Base-by-base conservation (phyloP, 352 stramenopile species). In the Phytopythium litorale region DNA sequence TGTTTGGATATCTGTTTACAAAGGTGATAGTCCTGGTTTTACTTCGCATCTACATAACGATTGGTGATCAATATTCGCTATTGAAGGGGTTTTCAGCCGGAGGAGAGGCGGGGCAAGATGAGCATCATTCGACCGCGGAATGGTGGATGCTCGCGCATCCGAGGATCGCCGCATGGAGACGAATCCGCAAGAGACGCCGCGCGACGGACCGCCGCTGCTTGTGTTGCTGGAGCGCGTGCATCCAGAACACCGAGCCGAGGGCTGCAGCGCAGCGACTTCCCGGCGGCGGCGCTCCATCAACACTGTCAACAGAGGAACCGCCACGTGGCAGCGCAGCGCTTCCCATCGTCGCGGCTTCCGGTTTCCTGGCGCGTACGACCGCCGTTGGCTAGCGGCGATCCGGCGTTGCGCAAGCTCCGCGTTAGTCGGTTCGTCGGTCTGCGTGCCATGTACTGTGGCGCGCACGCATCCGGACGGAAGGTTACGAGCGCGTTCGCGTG, bases 61-160 rank as follows among this genome's bases (percentile, higher is more conserved):
- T 48, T 53, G 46, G 21, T 53, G 46, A 48, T 48, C 42, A 48
- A 25, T 48, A 48, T 48, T 48, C 0, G 19, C 7, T 48, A 25
- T 48, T 5, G 19, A 48, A 48, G 42, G 42, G 6, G 21, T 48
- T 19, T 43, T 43, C 12, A 4, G 12, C 15, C 15, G 37, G 12
- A 23, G 42, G 42, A 48, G 6, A 48, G 42, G 12, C 38, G 7
- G 12, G 13, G 5, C 38, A 7, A 16, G 48, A 56, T 56, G 49
- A 56, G 49, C 49, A 23, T 12, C 49, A 48, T 23, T 48, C 49
- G 33, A 1, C 16, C n/a, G 48, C 48, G 48, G 49, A 56, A 37
- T 56, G 49, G 18, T 23, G 49, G 49, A 56, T 37, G 49, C 49
- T 56, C 49, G 49, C 49, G 28, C 49, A 56, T 56, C 48, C 49